Base-by-base conservation (phyloP, 768 basidiomycete species). In the Rhizopogon rudus region DNA sequence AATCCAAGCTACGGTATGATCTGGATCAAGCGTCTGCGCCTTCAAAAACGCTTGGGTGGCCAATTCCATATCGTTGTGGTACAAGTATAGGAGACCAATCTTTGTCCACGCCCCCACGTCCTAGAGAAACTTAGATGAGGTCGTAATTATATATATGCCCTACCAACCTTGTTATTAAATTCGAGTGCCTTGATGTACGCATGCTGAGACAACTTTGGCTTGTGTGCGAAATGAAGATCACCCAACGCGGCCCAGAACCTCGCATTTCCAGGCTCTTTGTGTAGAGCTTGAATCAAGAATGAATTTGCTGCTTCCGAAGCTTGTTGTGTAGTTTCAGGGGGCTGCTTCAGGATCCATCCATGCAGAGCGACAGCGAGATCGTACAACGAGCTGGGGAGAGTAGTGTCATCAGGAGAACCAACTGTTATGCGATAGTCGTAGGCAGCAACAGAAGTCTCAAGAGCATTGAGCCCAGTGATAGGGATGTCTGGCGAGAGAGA, bases 21-120 rank as follows among this genome's bases (percentile, higher is more conserved):
- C 96, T 6, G 96, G 92, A 73, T 98, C 94, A 43, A 94, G 77
- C 16, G 88, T 85, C 67, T 98, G 97, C 9, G 95, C 93, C 55
- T 86, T 86, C 63, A 86, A 79, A 61, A 99, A 83, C 1, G 91
- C 87, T 63, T 94, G 86, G 60, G 87, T 88, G 1, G 96, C 92
- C 33, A 98, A 75, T 49, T 93, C 88, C 2, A 78, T 62, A 69
- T 98, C 96, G 20, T 77, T 76, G 60, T 95, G 78, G 53, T 88
- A 73, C 25, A 94, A 76, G 70, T 92, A 98, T 40, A 99, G 75
- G 35, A 98, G 73, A 2, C 95, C 97, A 7, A 98, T 77, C 64
- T 87, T 92, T 2, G 88, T 81, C 97, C 97, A 98, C 0, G 85
- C 81, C 13, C 71, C 61, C 31, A 86, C 84, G 63, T 86, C 86